These are phyloP conservation scores for Aureobasidium subglaciale DNA, from an alignment of 2,329 filamentous ascomycete species.

Conservation along the genomic window DNA sequence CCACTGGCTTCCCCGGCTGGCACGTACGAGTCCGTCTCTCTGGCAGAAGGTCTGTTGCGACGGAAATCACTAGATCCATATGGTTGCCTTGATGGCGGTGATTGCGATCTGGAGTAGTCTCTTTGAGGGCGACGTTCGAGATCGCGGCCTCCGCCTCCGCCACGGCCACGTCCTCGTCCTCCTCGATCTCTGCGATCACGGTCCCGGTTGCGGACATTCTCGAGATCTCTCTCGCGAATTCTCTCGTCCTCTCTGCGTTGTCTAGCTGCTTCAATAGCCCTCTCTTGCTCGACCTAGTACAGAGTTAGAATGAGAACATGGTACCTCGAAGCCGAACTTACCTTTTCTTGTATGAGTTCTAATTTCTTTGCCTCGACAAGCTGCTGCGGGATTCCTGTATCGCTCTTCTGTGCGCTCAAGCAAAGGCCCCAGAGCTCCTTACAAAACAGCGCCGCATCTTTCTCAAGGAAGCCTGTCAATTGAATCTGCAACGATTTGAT, in stretches of 20 bases:
- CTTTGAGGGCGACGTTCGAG: constrained; percentile 43
- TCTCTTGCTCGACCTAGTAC: constrained; percentile 69
- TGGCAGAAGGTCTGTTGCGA: constrained; percentile 38
- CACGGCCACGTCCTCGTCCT: constrained; percentile 34
- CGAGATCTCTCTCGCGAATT: constrained; percentile 63
- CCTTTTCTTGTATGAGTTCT: constrained; percentile 92
- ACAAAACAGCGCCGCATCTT: constrained; percentile 82
- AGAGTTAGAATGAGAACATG: not conserved
- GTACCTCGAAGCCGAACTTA: constrained; percentile 33
- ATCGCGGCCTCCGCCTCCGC: constrained; percentile 43
- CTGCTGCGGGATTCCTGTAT: constrained; percentile 89
- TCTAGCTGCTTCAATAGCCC: constrained; percentile 67
- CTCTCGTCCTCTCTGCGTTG: constrained; percentile 64
- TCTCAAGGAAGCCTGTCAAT: constrained; percentile 89
- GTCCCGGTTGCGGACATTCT: constrained; percentile 60
- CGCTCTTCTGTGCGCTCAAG: constrained; percentile 79
- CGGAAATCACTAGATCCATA: constrained; percentile 40
- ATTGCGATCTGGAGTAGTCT: constrained; percentile 38
- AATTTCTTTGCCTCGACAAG: constrained; percentile 92
- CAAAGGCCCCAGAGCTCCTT: constrained; percentile 90
- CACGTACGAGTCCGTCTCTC: constrained; percentile 52
- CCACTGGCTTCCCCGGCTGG: constrained; percentile 35
- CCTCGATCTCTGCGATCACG: constrained; percentile 45
- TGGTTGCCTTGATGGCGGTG: constrained; percentile 44
- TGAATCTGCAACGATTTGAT: constrained; percentile 94